phyloP scores from a whole-genome alignment of 2,329 filamentous ascomycete species.

The Nothophoma quercina region DNA sequence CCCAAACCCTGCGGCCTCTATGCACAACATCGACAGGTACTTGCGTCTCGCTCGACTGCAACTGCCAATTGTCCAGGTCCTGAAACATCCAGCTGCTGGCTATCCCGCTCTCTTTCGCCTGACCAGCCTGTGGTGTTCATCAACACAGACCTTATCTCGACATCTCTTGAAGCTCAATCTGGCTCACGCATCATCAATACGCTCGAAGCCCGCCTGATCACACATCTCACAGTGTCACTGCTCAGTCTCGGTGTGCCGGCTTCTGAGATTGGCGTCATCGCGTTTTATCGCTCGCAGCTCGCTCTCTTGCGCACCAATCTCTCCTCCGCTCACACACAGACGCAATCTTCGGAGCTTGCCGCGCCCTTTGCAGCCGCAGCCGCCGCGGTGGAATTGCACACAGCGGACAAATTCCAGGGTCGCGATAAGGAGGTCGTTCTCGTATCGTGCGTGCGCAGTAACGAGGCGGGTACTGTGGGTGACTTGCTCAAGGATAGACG shows the following conservation, averaged over 20 bases:
- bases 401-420: slow-evolving; percentile 95
- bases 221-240: slow-evolving; percentile 81
- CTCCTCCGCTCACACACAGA: slow-evolving; percentile 57
- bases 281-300: slow-evolving; percentile 93
- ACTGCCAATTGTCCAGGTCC: slow-evolving; percentile 60
- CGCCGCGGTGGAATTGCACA: slow-evolving; percentile 83
- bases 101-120: slow-evolving; percentile 74
- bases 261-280: slow-evolving; percentile 88
- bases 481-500: slow-evolving; percentile 92
- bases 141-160: slow-evolving; percentile 80
- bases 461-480: slow-evolving; percentile 82
- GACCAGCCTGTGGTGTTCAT: slow-evolving; percentile 81
- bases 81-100: slow-evolving; percentile 69
- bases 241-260: slow-evolving; percentile 77
- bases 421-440: slow-evolving; percentile 94
- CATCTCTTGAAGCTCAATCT: slow-evolving; percentile 69
- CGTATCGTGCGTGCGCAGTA: slow-evolving; percentile 85
- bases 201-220: slow-evolving; percentile 78
- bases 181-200: slow-evolving; percentile 90
- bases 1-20: slow-evolving; percentile 56
- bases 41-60: slow-evolving; percentile 18
- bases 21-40: slow-evolving; percentile 40
- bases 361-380: slow-evolving; percentile 23
- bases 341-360: slow-evolving; percentile 54
- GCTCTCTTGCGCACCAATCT: slow-evolving; percentile 79